Conservation (phyloP, 2,329 filamentous ascomycete species). For the Penicillium vulpinum region DNA sequence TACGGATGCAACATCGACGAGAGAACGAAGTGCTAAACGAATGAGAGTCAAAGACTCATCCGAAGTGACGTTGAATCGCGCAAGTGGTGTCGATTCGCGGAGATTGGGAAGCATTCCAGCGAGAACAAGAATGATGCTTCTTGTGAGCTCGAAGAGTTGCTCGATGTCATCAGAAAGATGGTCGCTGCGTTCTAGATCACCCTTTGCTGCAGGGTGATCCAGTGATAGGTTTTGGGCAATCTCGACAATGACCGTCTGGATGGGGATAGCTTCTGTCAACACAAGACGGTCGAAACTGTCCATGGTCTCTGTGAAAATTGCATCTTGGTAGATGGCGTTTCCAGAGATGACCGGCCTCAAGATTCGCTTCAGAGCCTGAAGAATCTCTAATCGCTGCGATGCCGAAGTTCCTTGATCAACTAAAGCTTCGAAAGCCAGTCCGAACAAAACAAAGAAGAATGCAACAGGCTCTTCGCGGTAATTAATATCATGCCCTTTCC, state of each 20-base stretch:
- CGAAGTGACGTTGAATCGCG: slow-evolving; percentile 71
- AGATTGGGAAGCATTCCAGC: slow-evolving; percentile 80
- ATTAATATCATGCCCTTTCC: slow-evolving; percentile 79
- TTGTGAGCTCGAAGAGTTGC: slow-evolving; percentile 92
- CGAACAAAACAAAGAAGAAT: slow-evolving; percentile 98
- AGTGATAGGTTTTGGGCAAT: slow-evolving; percentile 89
- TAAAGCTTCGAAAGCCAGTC: slow-evolving; percentile 91
- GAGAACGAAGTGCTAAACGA: slow-evolving; percentile 75
- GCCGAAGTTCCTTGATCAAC: slow-evolving; percentile 75
- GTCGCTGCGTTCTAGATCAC: slow-evolving; percentile 64
- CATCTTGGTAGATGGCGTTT: slow-evolving; percentile 92
- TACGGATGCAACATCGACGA: slow-evolving; percentile 92
- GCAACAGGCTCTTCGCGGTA: slow-evolving; percentile 97
- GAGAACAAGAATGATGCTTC: slow-evolving; percentile 92
- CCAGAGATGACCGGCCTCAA: slow-evolving; percentile 91
- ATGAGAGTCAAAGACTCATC: slow-evolving; percentile 84
- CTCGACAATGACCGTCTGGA: slow-evolving; percentile 90
- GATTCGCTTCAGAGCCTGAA: slow-evolving; percentile 92
- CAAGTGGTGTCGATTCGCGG: slow-evolving; percentile 56
- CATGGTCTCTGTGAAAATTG: slow-evolving; percentile 96
- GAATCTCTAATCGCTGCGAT: slow-evolving; percentile 80
- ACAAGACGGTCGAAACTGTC: slow-evolving; percentile 90
- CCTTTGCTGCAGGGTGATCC: slow-evolving; percentile 83
- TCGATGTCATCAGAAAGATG: slow-evolving; percentile 96
- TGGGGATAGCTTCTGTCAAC: slow-evolving; percentile 82